Conservation (phyloP, 2,329 filamentous ascomycete species). For the Thyridium curvatum region DNA sequence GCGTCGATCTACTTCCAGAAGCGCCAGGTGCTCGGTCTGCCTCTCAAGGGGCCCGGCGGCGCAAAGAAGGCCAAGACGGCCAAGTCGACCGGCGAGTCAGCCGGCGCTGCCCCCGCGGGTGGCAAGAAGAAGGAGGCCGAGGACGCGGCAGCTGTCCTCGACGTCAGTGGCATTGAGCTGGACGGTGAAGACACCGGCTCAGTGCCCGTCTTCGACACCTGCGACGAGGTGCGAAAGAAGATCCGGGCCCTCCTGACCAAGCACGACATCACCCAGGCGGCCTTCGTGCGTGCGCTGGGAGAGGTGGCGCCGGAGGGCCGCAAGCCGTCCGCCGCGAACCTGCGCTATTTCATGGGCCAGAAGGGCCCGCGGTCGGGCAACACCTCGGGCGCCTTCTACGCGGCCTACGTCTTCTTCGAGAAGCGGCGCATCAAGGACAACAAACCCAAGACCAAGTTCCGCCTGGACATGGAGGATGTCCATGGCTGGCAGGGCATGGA, state of each 20-base stretch:
- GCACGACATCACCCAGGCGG: constrained; percentile 40
- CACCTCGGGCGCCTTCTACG: constrained; percentile 37
- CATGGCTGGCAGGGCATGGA: constrained; percentile 10
- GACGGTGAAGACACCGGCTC: constrained; percentile 34
- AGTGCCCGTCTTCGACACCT: constrained; percentile 49
- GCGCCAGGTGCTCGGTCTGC: constrained; percentile 40
- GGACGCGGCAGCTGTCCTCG: constrained; percentile 24
- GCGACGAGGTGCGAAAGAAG: constrained; percentile 51
- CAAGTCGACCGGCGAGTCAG: constrained; percentile 7
- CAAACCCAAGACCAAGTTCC: constrained; percentile 39
- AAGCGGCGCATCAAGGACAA: constrained; percentile 39
- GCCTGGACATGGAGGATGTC: constrained; percentile 37
- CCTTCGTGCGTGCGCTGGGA: constrained; percentile 36
- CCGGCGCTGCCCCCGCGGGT: too few species aligned
- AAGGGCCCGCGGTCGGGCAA: constrained; percentile 36
- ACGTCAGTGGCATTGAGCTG: constrained; percentile 35
- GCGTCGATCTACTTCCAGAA: constrained; percentile 41
- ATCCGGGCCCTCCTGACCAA: constrained; percentile 43
- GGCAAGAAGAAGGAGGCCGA: constrained; percentile 12
- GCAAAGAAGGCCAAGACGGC: constrained; percentile 17
- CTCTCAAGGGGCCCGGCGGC: constrained; percentile 16
- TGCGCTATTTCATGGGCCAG: constrained; percentile 36
- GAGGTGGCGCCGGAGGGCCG: constrained; percentile 3
- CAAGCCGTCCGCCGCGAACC: constrained; percentile 27
- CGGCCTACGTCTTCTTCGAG: constrained; percentile 46